These are phyloP conservation scores for Floccularia luteovirens DNA, from an alignment of 768 basidiomycete genomes.

Conservation along the genomic window DNA sequence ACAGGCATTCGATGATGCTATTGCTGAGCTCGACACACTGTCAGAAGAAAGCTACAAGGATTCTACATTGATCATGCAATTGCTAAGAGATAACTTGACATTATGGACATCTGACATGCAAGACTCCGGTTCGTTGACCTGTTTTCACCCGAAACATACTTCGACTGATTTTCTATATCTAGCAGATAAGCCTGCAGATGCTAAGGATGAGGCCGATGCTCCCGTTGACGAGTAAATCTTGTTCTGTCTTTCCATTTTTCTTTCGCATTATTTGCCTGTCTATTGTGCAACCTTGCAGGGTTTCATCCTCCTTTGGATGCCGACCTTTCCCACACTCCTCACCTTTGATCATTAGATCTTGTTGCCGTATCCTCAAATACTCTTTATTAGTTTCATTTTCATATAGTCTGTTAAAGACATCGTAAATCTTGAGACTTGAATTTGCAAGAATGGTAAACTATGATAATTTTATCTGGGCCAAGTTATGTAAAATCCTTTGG, in stretches of 20 bases:
- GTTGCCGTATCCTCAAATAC: no score
- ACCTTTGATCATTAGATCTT: no score
- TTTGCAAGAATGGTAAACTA: no score
- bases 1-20: constrained; percentile 98
- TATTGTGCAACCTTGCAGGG: background rate
- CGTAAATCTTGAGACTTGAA: no score
- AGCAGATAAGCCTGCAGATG: constrained; percentile 65
- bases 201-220: constrained; percentile 57
- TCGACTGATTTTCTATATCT: constrained; percentile 4
- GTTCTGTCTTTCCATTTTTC: constrained; percentile 7
- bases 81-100: constrained; percentile 94
- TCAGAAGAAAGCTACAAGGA: constrained; percentile 99
- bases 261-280: constrained; percentile 3
- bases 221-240: constrained; percentile 57
- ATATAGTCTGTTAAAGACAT: no score
- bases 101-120: constrained; percentile 99
- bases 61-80: constrained; percentile 95
- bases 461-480: no score
- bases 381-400: no score
- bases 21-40: constrained; percentile 97
- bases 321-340: background rate
- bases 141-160: background rate
- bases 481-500: no score
- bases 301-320: background rate
- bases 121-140: constrained; percentile 60